Conservation (phyloP, 1,139 yeast species). For the Hansenula sp. region DNA sequence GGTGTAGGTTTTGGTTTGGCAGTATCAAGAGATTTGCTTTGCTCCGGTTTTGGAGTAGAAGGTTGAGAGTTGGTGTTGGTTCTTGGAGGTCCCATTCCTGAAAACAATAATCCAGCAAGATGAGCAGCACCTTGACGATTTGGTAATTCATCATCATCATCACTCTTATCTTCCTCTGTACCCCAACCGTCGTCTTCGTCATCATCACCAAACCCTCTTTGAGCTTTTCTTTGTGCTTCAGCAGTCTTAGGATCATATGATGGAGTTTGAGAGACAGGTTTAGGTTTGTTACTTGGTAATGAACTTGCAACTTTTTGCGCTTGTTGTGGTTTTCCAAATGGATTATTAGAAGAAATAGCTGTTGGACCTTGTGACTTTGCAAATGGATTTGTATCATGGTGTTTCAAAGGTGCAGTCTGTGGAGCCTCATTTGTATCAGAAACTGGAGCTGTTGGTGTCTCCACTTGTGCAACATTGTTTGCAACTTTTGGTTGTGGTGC, state of each 20-base stretch:
- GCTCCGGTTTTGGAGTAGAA: slow-evolving; percentile 14
- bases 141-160: slow-evolving; percentile 20
- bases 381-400: slow-evolving; percentile 24
- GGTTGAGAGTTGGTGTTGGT: slow-evolving; percentile 10
- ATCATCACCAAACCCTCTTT: slow-evolving; percentile 21
- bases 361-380: slow-evolving; percentile 11
- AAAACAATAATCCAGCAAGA: slow-evolving; percentile 22
- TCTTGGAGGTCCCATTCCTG: slow-evolving; percentile 24
- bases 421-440: not conserved
- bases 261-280: slow-evolving; percentile 7
- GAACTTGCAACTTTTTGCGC: not conserved
- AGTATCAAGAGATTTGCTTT: not conserved
- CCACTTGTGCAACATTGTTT: slow-evolving; percentile 13
- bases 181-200: slow-evolving; percentile 13
- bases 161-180: slow-evolving; percentile 11
- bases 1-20: slow-evolving; percentile 18
- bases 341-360: slow-evolving; percentile 18
- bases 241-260: slow-evolving; percentile 14
- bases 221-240: slow-evolving; percentile 25
- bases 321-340: slow-evolving; percentile 19
- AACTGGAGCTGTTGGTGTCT: too few species aligned
- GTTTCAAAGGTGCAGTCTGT: slow-evolving; percentile 6
- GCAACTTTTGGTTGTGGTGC: slow-evolving; percentile 2
- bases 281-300: slow-evolving; percentile 3
- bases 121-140: slow-evolving; percentile 26